phyloP scores from a whole-genome alignment of 148 eudicot genomes.

The Rhododendron griersonianum region DNA sequence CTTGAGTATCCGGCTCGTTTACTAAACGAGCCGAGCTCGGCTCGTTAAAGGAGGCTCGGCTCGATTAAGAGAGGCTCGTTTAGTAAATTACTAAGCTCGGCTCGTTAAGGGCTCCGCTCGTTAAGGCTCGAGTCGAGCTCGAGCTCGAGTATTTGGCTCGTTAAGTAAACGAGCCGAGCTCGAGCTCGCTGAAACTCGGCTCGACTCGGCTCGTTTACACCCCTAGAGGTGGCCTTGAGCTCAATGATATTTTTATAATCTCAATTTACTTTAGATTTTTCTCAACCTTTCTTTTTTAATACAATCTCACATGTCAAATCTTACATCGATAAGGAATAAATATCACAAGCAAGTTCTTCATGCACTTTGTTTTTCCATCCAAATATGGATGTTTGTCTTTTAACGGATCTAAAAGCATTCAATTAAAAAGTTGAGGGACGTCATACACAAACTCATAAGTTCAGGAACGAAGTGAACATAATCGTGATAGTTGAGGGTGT shows the following conservation, averaged over 20 bases:
- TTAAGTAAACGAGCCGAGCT: no score
- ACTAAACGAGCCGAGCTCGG: no score
- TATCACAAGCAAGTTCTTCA: neutral
- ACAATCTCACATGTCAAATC: neutral
- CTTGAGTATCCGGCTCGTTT: no score
- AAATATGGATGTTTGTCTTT: neutral
- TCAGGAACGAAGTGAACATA: neutral
- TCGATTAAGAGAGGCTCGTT: no score
- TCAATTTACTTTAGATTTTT: no score
- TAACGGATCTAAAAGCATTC: neutral
- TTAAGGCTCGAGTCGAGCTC: no score
- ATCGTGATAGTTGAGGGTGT: neutral
- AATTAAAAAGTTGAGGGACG: neutral
- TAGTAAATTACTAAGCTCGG: no score
- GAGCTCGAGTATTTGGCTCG: no score
- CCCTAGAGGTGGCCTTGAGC: neutral
- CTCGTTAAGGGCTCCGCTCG: no score
- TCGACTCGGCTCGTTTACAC: no score
- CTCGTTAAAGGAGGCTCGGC: no score
- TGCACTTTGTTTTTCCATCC: neutral
- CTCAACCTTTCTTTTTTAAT: neutral
- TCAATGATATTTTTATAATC: neutral
- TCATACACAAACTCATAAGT: neutral
- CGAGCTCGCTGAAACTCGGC: no score
- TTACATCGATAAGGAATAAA: neutral